phyloP scores from a whole-genome alignment of 2,329 filamentous ascomycete genomes.

The Fusarium miscanthi region DNA sequence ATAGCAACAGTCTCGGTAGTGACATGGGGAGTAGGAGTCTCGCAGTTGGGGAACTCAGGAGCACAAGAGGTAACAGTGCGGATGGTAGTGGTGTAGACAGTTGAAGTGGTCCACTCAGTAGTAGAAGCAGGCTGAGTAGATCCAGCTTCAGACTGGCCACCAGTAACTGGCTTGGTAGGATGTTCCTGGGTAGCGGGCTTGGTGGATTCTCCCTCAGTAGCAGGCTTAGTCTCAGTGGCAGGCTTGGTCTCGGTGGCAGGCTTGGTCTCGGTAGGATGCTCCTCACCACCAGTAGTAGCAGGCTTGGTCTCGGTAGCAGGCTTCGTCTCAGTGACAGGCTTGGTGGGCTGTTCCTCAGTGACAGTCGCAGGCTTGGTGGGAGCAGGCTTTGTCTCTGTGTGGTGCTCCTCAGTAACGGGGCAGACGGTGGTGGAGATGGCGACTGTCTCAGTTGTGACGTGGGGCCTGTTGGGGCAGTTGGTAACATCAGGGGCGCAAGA shows the following conservation, averaged over 20 bases:
- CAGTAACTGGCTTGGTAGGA: constrained; percentile 15
- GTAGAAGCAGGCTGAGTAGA: constrained; percentile 24
- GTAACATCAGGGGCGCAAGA: neutral
- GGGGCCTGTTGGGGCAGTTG: neutral
- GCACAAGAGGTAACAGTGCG: constrained; percentile 32
- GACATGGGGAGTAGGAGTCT: constrained; percentile 11
- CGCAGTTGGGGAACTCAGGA: constrained; percentile 16
- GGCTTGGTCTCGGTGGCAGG: neutral
- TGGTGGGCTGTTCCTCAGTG: neutral
- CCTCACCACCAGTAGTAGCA: neutral
- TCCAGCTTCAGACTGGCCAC: constrained; percentile 3
- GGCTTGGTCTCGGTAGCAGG: neutral
- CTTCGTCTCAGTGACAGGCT: neutral
- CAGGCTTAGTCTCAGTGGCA: neutral
- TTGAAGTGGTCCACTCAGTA: constrained; percentile 31
- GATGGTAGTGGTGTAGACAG: constrained; percentile 32
- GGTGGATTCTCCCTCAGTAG: neutral
- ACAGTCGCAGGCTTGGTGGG: neutral
- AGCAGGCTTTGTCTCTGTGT: neutral
- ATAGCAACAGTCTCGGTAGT: constrained; percentile 32
- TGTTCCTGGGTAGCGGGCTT: neutral
- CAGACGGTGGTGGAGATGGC: neutral
- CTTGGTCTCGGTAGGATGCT: constrained; percentile 1
- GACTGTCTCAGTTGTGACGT: neutral
- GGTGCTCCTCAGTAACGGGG: neutral